Evolutionary conservation across 768 basidiomycete species (phyloP).

Genomic region (Mycena galopus): DNA sequence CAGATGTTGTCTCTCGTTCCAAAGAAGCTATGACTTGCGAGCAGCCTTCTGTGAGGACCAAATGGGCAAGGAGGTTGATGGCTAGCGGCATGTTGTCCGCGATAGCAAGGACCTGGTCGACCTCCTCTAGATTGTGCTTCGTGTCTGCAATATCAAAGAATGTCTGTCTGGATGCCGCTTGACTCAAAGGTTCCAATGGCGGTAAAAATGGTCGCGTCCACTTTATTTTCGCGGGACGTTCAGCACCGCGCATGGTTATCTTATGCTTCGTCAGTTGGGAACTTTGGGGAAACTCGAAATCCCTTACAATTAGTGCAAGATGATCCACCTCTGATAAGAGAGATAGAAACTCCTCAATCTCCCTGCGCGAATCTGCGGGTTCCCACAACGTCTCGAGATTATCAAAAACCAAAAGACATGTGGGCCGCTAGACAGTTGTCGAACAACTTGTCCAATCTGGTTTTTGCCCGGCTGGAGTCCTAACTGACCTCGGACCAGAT

Average conservation of each 20-base stretch:
- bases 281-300: not conserved
- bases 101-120: too few relatives aligned
- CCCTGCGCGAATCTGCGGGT: not conserved
- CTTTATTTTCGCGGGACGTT: too few relatives aligned
- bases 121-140: too few relatives aligned
- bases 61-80: not conserved
- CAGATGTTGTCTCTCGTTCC: not conserved
- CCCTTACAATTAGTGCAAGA: not conserved
- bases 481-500: not conserved
- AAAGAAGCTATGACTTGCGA: not conserved
- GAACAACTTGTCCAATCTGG: not conserved
- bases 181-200: too few relatives aligned
- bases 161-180: too few relatives aligned
- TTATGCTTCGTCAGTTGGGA: not conserved
- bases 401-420: not conserved
- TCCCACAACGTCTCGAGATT: not conserved
- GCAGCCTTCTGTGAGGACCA: not conserved
- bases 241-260: too few relatives aligned
- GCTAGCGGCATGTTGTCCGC: too few relatives aligned
- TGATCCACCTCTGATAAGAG: not conserved
- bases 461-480: not conserved
- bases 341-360: not conserved
- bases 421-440: not conserved
- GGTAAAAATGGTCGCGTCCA: too few relatives aligned
- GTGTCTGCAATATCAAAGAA: too few relatives aligned